Conservation (phyloP, 257 asterid species). For the Eucommia ulmoides region DNA sequence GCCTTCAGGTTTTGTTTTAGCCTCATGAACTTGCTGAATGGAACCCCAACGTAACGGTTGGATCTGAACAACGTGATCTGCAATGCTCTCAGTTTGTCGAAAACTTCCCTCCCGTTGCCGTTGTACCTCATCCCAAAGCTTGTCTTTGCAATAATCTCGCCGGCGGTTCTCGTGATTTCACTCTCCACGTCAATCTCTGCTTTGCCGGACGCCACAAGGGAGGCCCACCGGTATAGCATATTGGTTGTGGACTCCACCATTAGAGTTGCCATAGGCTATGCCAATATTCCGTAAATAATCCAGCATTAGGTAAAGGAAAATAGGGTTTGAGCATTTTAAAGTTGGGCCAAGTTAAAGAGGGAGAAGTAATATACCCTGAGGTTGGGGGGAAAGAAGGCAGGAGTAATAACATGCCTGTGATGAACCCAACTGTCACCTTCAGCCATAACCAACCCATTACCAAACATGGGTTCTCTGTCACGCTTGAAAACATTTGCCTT, state of each 20-base stretch:
- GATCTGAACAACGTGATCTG: conserved; percentile 68
- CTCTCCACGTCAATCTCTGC: conserved; percentile 58
- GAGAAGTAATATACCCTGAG: conserved; percentile 43
- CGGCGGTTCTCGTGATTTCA: conserved; percentile 59
- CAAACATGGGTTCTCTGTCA: conserved; percentile 88
- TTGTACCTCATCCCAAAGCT: conserved; percentile 61
- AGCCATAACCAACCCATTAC: conserved; percentile 67
- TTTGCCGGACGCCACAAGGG: conserved; percentile 27
- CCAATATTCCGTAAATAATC: not conserved
- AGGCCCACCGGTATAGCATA: conserved; percentile 62
- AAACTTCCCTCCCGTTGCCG: conserved; percentile 36
- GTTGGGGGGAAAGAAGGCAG: conserved; percentile 69
- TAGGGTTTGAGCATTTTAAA: not conserved
- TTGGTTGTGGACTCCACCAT: conserved; percentile 58
- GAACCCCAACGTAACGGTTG: conserved; percentile 75
- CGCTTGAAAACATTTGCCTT: conserved; percentile 68
- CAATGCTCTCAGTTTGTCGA: conserved; percentile 52
- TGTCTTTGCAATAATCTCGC: conserved; percentile 70
- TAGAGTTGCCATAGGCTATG: conserved; percentile 61
- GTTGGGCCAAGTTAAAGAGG: not conserved
- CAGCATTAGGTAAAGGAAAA: not conserved
- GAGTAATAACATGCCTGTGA: conserved; percentile 66
- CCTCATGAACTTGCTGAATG: conserved; percentile 45
- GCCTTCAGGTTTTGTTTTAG: conserved; percentile 40
- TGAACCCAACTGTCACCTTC: conserved; percentile 96